Percentiles rank a stretch among this genome's conserved stretches.
These are phyloP conservation scores for Colletotrichum spinosum DNA, from an alignment of 2,329 filamentous ascomycete genomes.

Conservation along the genomic window DNA sequence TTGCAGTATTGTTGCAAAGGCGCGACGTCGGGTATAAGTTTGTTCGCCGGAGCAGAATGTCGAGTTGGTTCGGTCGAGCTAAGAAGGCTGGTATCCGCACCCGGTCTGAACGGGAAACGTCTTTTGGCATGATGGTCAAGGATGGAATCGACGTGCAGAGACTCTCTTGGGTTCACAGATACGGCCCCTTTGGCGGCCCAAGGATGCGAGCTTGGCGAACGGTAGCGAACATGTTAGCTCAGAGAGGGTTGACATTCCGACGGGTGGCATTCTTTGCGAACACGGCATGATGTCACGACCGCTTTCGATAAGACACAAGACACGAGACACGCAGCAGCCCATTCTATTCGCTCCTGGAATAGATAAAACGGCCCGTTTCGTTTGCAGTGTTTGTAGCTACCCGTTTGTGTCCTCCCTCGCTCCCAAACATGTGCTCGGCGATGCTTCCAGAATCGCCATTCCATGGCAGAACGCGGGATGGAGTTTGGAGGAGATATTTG, in stretches of 20 bases:
- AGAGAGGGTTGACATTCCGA: constrained; percentile 14
- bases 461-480: no score
- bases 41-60: constrained; percentile 13
- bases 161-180: neutral
- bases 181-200: neutral
- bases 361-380: constrained; percentile 1
- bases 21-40: constrained; percentile 13
- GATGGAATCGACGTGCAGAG: constrained; percentile 7
- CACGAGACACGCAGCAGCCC: no score
- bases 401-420: no score
- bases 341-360: no score
- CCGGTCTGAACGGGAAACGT: neutral
- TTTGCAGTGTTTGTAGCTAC: no score
- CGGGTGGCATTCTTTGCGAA: constrained; percentile 13
- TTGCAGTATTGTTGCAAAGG: neutral
- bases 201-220: constrained; percentile 13
- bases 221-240: neutral
- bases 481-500: no score
- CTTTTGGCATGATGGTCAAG: neutral
- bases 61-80: constrained; percentile 7
- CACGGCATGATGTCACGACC: constrained; percentile 10
- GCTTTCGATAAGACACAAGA: neutral
- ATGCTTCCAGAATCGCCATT: no score
- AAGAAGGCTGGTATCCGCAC: constrained; percentile 1
- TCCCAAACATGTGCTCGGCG: no score